Conservation (phyloP, 768 basidiomycete species). For the Scleroderma citrinum region DNA sequence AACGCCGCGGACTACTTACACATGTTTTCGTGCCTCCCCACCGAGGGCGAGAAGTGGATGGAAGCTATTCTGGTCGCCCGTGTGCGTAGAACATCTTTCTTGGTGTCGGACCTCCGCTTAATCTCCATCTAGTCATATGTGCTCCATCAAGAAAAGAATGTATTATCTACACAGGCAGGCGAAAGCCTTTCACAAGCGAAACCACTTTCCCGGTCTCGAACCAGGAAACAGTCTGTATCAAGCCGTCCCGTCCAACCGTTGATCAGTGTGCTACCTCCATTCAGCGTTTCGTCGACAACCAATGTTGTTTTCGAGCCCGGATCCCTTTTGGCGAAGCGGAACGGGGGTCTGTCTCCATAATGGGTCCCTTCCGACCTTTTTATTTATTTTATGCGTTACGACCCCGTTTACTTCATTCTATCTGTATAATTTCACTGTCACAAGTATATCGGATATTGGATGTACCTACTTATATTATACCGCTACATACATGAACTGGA, state of each 20-base stretch:
- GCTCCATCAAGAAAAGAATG: slow-evolving; percentile 71
- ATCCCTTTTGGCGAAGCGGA: slow-evolving; percentile 59
- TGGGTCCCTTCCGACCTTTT: slow-evolving; percentile 2
- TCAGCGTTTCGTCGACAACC: slow-evolving; percentile 22
- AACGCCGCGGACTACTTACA: slow-evolving; percentile 85
- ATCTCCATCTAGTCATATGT: slow-evolving; percentile 62
- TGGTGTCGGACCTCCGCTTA: slow-evolving; percentile 6
- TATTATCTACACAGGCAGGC: slow-evolving; percentile 35
- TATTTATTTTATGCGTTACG: neutral
- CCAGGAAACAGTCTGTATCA: slow-evolving; percentile 32
- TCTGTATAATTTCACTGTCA: neutral
- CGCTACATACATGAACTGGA: slow-evolving; percentile 1
- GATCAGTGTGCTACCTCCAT: slow-evolving; percentile 40
- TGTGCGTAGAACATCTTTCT: slow-evolving; percentile 38
- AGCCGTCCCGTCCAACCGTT: slow-evolving; percentile 42
- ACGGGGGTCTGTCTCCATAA: slow-evolving; percentile 18
- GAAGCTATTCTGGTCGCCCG: slow-evolving; percentile 77
- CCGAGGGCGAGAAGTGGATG: slow-evolving; percentile 73
- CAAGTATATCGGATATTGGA: neutral
- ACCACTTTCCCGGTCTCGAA: slow-evolving; percentile 31
- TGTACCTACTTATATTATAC: neutral
- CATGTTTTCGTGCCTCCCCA: slow-evolving; percentile 71
- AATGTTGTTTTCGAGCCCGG: slow-evolving; percentile 65
- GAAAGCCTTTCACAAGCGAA: slow-evolving; percentile 25
- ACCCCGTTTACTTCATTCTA: too few species aligned